These are phyloP conservation scores for Vinca major DNA, from an alignment of 305 asterid genomes.

Conservation along the genomic window DNA sequence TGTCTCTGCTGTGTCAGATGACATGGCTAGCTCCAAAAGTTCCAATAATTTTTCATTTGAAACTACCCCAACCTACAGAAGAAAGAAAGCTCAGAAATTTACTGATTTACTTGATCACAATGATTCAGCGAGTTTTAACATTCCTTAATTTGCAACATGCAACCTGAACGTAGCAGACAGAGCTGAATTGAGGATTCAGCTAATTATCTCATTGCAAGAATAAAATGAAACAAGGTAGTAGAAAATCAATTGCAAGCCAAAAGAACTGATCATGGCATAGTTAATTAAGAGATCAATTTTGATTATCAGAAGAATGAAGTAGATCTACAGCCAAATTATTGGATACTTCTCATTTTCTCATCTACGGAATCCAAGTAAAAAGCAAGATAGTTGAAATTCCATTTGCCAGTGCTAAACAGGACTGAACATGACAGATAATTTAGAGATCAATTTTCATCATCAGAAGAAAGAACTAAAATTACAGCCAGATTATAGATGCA, in stretches of 20 bases:
- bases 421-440: background rate
- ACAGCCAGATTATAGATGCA: slow-evolving; percentile 1
- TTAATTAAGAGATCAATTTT: too few species aligned
- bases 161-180: background rate
- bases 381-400: background rate
- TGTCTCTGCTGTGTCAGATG: slow-evolving; percentile 79
- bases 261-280: too few species aligned
- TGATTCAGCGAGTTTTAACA: background rate
- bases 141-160: background rate
- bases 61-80: slow-evolving; percentile 74
- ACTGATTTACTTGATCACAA: slow-evolving; percentile 4
- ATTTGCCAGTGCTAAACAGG: background rate
- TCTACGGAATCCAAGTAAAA: too few species aligned
- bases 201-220: background rate
- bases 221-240: background rate
- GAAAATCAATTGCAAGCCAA: background rate
- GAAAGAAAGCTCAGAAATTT: slow-evolving; percentile 9
- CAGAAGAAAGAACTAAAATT: background rate
- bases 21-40: slow-evolving; percentile 80
- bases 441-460: background rate
- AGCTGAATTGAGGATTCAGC: background rate
- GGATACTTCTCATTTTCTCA: too few species aligned
- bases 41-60: slow-evolving; percentile 83
- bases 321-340: too few species aligned
- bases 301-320: too few species aligned